Conservation (phyloP, 176 grass and related monocot genomes). For the Oryza meridionalis region DNA sequence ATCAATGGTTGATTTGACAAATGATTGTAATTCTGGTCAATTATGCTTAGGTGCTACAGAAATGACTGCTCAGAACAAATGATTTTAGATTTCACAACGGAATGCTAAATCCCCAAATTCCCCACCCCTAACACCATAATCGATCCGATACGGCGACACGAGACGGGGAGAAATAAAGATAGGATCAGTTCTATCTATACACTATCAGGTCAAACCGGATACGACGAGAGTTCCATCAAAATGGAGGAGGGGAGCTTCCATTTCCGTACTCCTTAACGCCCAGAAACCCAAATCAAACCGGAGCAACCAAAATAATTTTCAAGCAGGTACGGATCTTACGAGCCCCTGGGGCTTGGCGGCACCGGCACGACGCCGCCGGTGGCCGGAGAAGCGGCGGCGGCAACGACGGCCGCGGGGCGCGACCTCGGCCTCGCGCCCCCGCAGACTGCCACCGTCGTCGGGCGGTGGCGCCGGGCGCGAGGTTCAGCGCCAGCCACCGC, state of each 20-base stretch:
- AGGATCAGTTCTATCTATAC: not conserved
- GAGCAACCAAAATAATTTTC: not conserved
- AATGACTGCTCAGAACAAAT: not conserved
- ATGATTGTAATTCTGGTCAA: not conserved
- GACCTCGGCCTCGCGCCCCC: not conserved
- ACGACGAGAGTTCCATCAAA: too few species aligned
- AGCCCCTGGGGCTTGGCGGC: constrained; percentile 2
- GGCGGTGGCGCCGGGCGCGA: not conserved
- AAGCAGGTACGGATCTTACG: constrained; percentile 9
- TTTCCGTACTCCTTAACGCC: not conserved
- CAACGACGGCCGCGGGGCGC: not conserved
- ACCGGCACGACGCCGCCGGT: constrained; percentile 27
- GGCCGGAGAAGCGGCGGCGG: not conserved
- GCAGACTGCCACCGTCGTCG: not conserved
- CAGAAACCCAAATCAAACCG: not conserved
- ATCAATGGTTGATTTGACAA: not conserved
- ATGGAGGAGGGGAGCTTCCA: not conserved
- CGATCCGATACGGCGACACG: not conserved
- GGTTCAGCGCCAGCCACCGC: not conserved
- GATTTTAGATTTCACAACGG: not conserved
- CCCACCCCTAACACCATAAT: not conserved
- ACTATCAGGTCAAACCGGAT: not conserved
- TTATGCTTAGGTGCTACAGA: not conserved
- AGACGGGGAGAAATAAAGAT: not conserved
- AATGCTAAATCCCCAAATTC: not conserved